phyloP scores from a whole-genome alignment of 768 basidiomycete species.

The Russula sp. region DNA sequence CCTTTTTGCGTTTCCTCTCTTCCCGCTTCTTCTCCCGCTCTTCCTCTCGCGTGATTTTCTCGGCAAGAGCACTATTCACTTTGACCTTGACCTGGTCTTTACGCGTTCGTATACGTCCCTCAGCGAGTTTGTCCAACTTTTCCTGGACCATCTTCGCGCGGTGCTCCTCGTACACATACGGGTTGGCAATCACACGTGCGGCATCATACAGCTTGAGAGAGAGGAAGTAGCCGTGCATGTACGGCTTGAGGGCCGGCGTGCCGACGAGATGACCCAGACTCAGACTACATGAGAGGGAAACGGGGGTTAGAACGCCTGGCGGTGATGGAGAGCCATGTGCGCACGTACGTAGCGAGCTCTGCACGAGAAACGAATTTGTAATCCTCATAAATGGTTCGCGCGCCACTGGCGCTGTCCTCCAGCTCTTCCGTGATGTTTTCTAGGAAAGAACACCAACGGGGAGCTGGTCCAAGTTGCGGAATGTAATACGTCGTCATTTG shows the following conservation, averaged over 20 bases:
- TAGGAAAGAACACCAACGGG: conserved; percentile 95
- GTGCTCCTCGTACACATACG: conserved; percentile 92
- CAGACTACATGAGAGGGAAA: conserved; percentile 46
- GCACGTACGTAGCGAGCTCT: conserved; percentile 76
- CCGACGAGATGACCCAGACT: conserved; percentile 95
- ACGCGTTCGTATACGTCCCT: conserved; percentile 82
- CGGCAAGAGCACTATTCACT: conserved; percentile 83
- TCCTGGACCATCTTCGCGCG: conserved; percentile 82
- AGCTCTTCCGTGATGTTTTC: conserved; percentile 99
- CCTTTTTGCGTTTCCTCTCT: conserved; percentile 43
- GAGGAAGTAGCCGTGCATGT: conserved; percentile 99
- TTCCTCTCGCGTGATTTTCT: conserved; percentile 66
- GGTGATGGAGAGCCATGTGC: not conserved
- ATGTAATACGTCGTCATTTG: conserved; percentile 93
- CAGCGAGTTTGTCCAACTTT: conserved; percentile 90
- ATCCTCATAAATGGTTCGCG: conserved; percentile 74
- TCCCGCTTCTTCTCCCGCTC: conserved; percentile 52
- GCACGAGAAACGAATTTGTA: conserved; percentile 92
- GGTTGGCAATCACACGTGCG: conserved; percentile 92
- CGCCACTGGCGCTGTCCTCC: conserved; percentile 78
- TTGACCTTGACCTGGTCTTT: conserved; percentile 62
- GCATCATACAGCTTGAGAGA: conserved; percentile 95
- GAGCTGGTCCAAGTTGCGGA: conserved; percentile 94
- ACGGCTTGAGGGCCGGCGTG: conserved; percentile 92
- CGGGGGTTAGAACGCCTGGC: conserved; percentile 1